Evolutionary conservation across 2,329 filamentous ascomycete species (phyloP).

Genomic region (Sporothrix globosa): DNA sequence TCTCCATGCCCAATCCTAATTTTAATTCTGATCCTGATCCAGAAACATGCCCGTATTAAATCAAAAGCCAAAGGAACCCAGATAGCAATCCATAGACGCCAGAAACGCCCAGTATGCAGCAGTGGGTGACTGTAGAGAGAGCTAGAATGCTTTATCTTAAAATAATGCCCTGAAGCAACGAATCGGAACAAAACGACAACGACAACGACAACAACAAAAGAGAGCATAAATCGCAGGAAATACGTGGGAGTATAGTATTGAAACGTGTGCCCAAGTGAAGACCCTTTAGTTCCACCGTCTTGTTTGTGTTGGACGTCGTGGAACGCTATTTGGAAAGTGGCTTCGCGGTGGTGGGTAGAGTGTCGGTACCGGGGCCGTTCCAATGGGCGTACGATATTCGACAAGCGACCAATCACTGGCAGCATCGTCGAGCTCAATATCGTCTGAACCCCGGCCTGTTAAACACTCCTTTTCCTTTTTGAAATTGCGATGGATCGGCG

Average conservation of each 20-base stretch:
- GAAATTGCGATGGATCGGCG: conserved; percentile 35
- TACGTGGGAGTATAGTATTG: neutral
- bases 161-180: neutral
- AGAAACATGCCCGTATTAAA: neutral
- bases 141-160: neutral
- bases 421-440: conserved; percentile 33
- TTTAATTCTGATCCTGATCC: neutral
- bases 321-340: conserved; percentile 16
- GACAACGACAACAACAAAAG: neutral
- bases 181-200: neutral
- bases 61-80: neutral
- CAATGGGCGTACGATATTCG: neutral
- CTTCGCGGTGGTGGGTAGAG: conserved; percentile 30
- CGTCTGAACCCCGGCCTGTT: conserved; percentile 25
- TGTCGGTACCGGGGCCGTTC: conserved; percentile 20
- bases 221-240: conserved; percentile 3
- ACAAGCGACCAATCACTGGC: conserved; percentile 34
- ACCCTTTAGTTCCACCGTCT: conserved; percentile 23
- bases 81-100: neutral
- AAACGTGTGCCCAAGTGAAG: neutral
- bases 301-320: conserved; percentile 13
- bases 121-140: too few species aligned
- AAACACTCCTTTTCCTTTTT: conserved; percentile 29
- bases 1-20: neutral
- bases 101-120: neutral